A percentile compares a stretch with the other conserved stretches of the same genome.
These are phyloP conservation scores for Psilocybe cubensis DNA, from an alignment of 768 basidiomycete species.

Conservation along the genomic window DNA sequence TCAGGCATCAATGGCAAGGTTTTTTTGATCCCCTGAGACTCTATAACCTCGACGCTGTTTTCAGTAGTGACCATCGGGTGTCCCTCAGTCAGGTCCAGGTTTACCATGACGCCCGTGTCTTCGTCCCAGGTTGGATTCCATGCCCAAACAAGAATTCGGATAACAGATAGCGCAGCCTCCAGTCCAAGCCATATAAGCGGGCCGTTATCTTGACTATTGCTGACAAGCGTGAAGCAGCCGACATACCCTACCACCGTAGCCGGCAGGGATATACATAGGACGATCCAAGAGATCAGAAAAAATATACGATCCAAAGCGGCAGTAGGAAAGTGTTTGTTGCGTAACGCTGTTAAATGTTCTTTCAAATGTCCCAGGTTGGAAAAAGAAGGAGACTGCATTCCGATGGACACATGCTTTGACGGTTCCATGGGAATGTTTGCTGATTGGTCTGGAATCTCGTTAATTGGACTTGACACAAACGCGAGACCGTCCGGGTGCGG, in stretches of 20 bases:
- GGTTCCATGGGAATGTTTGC: too few species aligned
- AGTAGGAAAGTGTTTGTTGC: neutral
- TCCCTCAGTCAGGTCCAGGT: neutral
- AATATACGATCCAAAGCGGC: neutral
- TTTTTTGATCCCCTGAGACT: neutral
- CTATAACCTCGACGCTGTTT: neutral
- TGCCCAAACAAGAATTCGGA: constrained; percentile 17
- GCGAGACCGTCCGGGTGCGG: too few species aligned
- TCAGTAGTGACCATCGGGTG: neutral
- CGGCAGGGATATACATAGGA: neutral
- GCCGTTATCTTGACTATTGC: neutral
- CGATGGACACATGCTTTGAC: too few species aligned
- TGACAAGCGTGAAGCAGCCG: constrained; percentile 13
- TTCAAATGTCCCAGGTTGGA: too few species aligned
- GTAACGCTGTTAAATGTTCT: too few species aligned
- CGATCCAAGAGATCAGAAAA: neutral
- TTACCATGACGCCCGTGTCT: neutral
- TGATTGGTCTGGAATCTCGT: too few species aligned
- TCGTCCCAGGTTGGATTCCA: constrained; percentile 12
- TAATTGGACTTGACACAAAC: too few species aligned
- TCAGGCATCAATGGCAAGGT: neutral
- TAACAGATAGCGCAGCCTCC: constrained; percentile 7
- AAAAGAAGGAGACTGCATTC: too few species aligned
- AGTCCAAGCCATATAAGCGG: constrained; percentile 16
- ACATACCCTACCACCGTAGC: constrained; percentile 12